Percentiles rank a stretch among this genome's conserved stretches.
These are phyloP conservation scores for Gymnopus androsaceus DNA, from an alignment of 1,284 basidiomycete genomes.

Conservation along the genomic window DNA sequence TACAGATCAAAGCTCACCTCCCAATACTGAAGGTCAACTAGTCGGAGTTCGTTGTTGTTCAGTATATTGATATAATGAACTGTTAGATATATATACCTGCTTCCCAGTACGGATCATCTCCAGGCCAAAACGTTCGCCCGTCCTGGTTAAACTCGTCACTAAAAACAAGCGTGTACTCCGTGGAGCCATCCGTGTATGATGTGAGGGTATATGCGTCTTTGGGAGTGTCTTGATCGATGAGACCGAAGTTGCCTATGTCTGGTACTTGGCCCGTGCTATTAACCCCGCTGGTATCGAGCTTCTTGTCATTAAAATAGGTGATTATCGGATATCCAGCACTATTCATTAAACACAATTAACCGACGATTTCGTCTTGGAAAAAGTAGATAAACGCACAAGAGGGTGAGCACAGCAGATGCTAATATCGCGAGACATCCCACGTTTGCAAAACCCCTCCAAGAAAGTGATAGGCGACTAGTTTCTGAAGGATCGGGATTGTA, in stretches of 20 bases:
- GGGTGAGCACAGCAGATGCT: conserved; percentile 56
- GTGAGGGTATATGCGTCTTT: conserved; percentile 56
- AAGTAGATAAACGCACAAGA: conserved; percentile 64
- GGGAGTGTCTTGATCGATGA: conserved; percentile 82
- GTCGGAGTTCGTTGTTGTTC: too few relatives aligned
- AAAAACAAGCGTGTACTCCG: conserved; percentile 71
- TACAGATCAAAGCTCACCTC: too few relatives aligned
- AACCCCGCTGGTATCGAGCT: conserved; percentile 48
- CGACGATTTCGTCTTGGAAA: conserved; percentile 2
- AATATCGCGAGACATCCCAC: conserved; percentile 76
- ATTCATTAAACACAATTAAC: conserved; percentile 12
- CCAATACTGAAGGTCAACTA: conserved; percentile 58
- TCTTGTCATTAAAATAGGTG: conserved; percentile 62
- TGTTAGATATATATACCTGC: conserved; percentile 34
- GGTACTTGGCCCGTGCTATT: conserved; percentile 67
- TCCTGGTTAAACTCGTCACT: conserved; percentile 89
- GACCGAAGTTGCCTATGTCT: conserved; percentile 65
- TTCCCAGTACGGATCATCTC: conserved; percentile 77
- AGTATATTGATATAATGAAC: background rate
- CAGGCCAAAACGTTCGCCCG: conserved; percentile 78
- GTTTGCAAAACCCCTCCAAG: conserved; percentile 73
- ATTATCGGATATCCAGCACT: conserved; percentile 85
- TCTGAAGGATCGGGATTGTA: conserved; percentile 83
- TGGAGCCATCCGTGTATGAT: conserved; percentile 54
- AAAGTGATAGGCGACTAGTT: too few relatives aligned